Conservation (phyloP, 257 asterid species). For the Solanum gandarillasii region DNA sequence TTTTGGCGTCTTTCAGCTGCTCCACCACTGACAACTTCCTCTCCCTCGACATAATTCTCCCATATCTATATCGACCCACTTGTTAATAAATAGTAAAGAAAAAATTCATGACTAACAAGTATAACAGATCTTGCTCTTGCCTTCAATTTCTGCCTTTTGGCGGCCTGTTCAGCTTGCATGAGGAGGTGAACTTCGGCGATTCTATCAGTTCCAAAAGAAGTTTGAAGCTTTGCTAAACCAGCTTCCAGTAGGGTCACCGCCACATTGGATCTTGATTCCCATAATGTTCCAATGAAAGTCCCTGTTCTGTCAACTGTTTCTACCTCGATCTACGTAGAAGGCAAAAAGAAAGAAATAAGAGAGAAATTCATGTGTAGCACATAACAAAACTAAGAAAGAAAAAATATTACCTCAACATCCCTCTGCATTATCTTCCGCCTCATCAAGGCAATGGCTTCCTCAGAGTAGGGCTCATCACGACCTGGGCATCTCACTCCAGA, state of each 20-base stretch:
- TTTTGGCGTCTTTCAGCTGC: constrained; percentile 55
- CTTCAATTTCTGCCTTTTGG: constrained; percentile 89
- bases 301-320: constrained; percentile 97
- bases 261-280: constrained; percentile 77
- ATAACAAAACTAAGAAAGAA: not conserved
- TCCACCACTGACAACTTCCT: constrained; percentile 48
- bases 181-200: constrained; percentile 83
- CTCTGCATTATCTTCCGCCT: constrained; percentile 98
- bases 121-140: constrained; percentile 18
- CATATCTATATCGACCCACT: constrained; percentile 20
- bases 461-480: constrained; percentile 83
- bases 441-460: constrained; percentile 96
- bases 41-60: constrained; percentile 74
- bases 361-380: not conserved
- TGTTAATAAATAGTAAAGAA: not conserved
- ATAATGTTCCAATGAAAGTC: constrained; percentile 84
- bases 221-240: constrained; percentile 86
- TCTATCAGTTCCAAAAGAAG: constrained; percentile 74
- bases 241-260: constrained; percentile 81
- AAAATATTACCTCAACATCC: constrained; percentile 74
- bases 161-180: constrained; percentile 84
- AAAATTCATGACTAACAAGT: not conserved
- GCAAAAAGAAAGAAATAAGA: not conserved
- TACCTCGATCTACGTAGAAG: constrained; percentile 57
- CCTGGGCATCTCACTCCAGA: constrained; percentile 99